phyloP scores from a whole-genome alignment of 1,284 basidiomycete genomes.

The Cutaneotrichosporon sp. region DNA sequence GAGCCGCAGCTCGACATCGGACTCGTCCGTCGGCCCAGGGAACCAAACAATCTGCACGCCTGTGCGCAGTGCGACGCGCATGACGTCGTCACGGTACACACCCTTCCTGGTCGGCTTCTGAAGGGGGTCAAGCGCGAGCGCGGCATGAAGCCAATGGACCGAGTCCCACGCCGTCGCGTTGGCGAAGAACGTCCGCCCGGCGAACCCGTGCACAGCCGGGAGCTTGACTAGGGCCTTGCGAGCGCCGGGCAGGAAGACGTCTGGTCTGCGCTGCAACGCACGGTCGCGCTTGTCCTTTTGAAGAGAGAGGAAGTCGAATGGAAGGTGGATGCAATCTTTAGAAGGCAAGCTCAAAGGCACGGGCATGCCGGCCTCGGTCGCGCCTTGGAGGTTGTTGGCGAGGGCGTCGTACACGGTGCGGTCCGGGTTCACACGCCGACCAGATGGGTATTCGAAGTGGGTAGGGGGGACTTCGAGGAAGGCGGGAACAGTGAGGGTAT shows the following conservation, averaged over 20 bases:
- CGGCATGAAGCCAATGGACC: slow-evolving; percentile 42
- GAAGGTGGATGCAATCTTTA: slow-evolving; percentile 3
- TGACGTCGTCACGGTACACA: slow-evolving; percentile 27
- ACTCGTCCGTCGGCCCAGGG: slow-evolving; percentile 20
- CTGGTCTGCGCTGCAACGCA: background rate
- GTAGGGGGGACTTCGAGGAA: slow-evolving; percentile 20
- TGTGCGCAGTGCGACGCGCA: slow-evolving; percentile 32
- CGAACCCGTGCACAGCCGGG: slow-evolving; percentile 1
- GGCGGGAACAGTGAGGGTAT: slow-evolving; percentile 39
- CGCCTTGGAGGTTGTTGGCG: background rate
- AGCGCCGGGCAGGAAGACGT: slow-evolving; percentile 16
- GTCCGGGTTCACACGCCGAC: slow-evolving; percentile 11
- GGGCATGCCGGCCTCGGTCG: slow-evolving; percentile 11
- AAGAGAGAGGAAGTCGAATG: slow-evolving; percentile 1
- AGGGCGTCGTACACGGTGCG: slow-evolving; percentile 9
- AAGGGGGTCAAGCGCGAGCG: slow-evolving; percentile 35
- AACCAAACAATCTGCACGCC: slow-evolving; percentile 36
- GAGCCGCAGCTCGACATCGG: slow-evolving; percentile 44
- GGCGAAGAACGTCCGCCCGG: slow-evolving; percentile 28
- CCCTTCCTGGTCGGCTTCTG: slow-evolving; percentile 21
- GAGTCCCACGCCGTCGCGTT: slow-evolving; percentile 35
- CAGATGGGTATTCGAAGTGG: slow-evolving; percentile 8
- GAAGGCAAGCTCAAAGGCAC: slow-evolving; percentile 11
- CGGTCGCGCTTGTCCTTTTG: background rate
- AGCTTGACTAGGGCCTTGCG: slow-evolving; percentile 15